Evolutionary conservation across 179 eudicot genomes (phyloP), one percentile per base, ranked within the genome.

Genomic region (Beta corolliflora): DNA sequence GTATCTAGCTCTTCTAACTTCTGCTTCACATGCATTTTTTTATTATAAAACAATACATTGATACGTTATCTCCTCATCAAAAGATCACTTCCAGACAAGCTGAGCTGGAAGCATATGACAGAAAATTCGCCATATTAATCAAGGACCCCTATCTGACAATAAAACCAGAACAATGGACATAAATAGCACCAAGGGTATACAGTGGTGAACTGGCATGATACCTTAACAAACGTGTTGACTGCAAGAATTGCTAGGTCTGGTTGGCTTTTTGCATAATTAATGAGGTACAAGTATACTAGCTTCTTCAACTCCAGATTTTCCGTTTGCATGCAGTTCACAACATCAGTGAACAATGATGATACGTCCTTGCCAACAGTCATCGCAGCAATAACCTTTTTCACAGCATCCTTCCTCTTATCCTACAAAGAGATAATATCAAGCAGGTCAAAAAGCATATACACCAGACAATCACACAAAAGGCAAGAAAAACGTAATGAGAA

Each of bases 321-420:
- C 3, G 99, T 96, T 88, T 96, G 99, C 98, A 94, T 94, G 87
- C 98, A 96, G 82, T 94, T 96, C 83, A 96, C 97, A 84, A 96
- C 99, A 84, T 96, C 98, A 59, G 98, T 96, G 86, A 96, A 96
- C 80, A 96, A 88, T 23, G 99, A 96, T 52, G 98, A 96, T 31
- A 96, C 99, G 81, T 96, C 99, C 84, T 96, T 96, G 78, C 98
- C 99, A 79, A 96, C 99, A 50, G 99, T 96, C 99, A 96, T 96
- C 15, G 99, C 99, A 76, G 98, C 99, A 89, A 94, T 96, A 79
- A 96, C 99, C 88, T 96, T 94, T 85, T 96, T 96, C 19, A 96
- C 99, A 8, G 98, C 99, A 96, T 96, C 99, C 88, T 94, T 96
- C 79, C 99, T 88, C 89, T 96, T 96, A 85, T 96, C 99, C 99